These are phyloP conservation scores for Neurospora tetrasperma DNA, from an alignment of 495 filamentous ascomycete genomes.

Conservation along the genomic window DNA sequence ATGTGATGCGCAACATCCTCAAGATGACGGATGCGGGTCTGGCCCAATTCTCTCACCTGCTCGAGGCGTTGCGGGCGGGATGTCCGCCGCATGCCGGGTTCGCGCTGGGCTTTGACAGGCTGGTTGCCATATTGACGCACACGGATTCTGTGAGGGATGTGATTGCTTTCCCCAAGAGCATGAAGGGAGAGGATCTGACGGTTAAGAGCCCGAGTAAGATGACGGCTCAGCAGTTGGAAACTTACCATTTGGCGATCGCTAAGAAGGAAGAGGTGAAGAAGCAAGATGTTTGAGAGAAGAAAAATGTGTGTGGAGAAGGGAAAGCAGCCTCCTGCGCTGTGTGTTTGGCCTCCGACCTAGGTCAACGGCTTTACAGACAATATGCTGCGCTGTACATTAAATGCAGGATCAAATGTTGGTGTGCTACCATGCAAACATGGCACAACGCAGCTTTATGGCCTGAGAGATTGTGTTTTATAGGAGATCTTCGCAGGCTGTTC, in stretches of 20 bases:
- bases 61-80: constrained; percentile 70
- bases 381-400: background rate
- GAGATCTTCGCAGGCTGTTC: background rate
- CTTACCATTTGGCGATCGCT: constrained; percentile 51
- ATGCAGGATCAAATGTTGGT: background rate
- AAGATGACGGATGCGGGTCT: constrained; percentile 52
- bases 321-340: background rate
- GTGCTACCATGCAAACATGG: background rate
- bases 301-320: background rate
- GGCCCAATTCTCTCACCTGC: constrained; percentile 69
- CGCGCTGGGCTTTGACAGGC: constrained; percentile 82
- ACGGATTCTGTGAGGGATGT: constrained; percentile 76
- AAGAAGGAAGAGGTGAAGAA: constrained; percentile 2
- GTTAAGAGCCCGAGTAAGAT: constrained; percentile 64
- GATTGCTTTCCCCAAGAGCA: constrained; percentile 90
- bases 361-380: background rate
- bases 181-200: constrained; percentile 73
- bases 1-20: constrained; percentile 74
- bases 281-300: background rate
- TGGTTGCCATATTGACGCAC: constrained; percentile 71
- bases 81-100: constrained; percentile 97
- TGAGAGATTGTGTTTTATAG: background rate
- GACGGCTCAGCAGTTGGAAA: constrained; percentile 50
- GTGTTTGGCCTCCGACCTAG: background rate
- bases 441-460: background rate